A percentile compares a stretch with the other conserved stretches of the same genome.
phyloP scores from a whole-genome alignment of 805 yeast species.

The Starmerella davenportii region DNA sequence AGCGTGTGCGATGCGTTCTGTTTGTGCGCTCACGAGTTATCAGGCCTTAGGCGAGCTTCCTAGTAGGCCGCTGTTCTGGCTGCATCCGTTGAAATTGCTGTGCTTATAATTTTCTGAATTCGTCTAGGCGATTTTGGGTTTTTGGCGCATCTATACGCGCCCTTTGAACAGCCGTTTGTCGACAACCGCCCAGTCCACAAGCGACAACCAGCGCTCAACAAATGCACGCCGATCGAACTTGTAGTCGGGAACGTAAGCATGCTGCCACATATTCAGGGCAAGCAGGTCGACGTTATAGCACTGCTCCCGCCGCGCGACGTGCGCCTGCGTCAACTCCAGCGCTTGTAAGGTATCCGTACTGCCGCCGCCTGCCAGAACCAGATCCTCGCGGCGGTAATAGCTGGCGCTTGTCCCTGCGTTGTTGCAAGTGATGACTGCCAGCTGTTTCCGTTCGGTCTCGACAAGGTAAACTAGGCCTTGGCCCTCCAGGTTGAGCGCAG shows the following conservation, averaged over 20 bases:
- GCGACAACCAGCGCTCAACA: slow-evolving; percentile 54
- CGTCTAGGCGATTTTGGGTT: too few species aligned
- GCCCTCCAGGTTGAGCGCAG: slow-evolving; percentile 60
- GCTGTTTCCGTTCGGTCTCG: slow-evolving; percentile 32
- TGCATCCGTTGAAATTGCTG: too few species aligned
- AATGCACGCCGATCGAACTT: slow-evolving; percentile 66
- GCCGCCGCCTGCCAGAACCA: slow-evolving; percentile 66
- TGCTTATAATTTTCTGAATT: too few species aligned
- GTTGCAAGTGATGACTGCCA: slow-evolving; percentile 67
- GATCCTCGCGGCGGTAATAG: slow-evolving; percentile 37
- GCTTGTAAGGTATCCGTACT: slow-evolving; percentile 33
- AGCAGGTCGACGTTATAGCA: slow-evolving; percentile 42
- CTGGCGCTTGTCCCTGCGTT: slow-evolving; percentile 75
- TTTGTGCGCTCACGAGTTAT: too few species aligned
- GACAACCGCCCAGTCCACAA: slow-evolving; percentile 58
- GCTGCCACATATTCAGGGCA: slow-evolving; percentile 73
- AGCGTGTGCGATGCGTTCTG: too few species aligned
- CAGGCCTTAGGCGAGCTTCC: too few species aligned
- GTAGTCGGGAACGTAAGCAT: slow-evolving; percentile 69
- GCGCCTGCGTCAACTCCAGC: slow-evolving; percentile 28
- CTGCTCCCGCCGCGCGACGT: slow-evolving; percentile 20
- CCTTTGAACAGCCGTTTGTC: slow-evolving; percentile 14
- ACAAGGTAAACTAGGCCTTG: slow-evolving; percentile 86
- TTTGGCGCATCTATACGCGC: slow-evolving; percentile 7
- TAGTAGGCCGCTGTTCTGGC: too few species aligned